Conservation (phyloP, 768 basidiomycete species). For the Lyophyllum atratum region DNA sequence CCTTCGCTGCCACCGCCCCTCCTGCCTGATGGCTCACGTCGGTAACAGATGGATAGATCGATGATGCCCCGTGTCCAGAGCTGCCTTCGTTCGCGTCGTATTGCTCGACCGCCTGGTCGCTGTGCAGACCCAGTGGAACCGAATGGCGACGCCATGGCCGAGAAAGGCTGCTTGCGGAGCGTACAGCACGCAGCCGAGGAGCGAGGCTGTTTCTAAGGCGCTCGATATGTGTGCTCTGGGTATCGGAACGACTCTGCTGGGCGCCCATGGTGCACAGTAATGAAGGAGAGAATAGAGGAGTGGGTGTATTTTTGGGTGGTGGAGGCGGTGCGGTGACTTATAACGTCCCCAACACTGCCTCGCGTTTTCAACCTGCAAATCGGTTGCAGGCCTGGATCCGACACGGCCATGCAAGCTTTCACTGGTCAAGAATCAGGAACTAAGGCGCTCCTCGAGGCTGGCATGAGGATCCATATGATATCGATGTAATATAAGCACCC, state of each 20-base stretch:
- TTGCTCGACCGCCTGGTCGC: not conserved
- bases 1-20: not conserved
- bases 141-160: not conserved
- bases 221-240: slow-evolving; percentile 19
- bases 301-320: not conserved
- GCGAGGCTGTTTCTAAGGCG: slow-evolving; percentile 18
- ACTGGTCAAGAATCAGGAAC: not conserved
- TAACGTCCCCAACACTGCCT: slow-evolving; percentile 12
- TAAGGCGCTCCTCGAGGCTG: not conserved
- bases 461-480: slow-evolving; percentile 3
- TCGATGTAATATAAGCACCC: not conserved
- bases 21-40: not conserved
- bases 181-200: slow-evolving; percentile 12
- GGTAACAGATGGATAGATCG: not conserved
- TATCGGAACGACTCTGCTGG: slow-evolving; percentile 28
- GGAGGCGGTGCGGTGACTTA: not conserved
- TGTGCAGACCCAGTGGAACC: not conserved
- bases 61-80: not conserved
- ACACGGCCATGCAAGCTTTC: not conserved
- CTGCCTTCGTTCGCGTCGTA: not conserved
- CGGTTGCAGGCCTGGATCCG: not conserved
- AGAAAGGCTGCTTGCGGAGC: slow-evolving; percentile 3
- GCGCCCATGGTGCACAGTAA: slow-evolving; percentile 28
- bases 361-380: slow-evolving; percentile 3
- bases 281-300: not conserved